A percentile compares a stretch with the other conserved stretches of the same genome.
Evolutionary conservation across 768 basidiomycete genomes (phyloP).

Genomic region (Phanerochaete sordida): DNA sequence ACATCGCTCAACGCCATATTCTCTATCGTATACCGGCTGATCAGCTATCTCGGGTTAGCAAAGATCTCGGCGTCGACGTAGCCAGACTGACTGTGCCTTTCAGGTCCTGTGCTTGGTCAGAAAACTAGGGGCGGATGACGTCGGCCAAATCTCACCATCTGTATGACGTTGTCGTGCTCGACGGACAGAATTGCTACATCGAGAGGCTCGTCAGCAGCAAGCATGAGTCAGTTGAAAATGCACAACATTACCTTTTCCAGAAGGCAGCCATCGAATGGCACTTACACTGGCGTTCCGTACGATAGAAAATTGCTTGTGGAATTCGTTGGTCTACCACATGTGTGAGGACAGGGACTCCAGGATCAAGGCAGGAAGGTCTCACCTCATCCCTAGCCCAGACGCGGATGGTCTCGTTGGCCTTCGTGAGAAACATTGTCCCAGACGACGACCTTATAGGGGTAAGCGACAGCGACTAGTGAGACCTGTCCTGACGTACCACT

Average conservation of each 20-base stretch:
- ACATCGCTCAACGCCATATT: slow-evolving; percentile 3
- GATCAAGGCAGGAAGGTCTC: no score
- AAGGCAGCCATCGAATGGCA: neutral
- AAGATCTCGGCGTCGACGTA: neutral
- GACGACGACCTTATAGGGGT: neutral
- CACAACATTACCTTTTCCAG: neutral
- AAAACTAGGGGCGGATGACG: neutral
- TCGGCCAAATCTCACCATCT: neutral
- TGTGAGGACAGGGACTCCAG: no score
- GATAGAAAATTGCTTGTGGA: neutral
- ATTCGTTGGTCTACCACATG: neutral
- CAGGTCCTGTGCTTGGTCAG: neutral
- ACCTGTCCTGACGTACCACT: neutral
- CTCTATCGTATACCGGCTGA: neutral
- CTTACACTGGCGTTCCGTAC: neutral
- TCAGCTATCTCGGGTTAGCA: neutral
- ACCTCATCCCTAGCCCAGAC: neutral
- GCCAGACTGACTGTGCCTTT: slow-evolving; percentile 7
- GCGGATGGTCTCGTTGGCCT: neutral
- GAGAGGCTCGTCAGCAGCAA: no score
- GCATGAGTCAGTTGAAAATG: neutral
- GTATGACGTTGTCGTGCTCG: neutral
- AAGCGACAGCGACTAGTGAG: no score
- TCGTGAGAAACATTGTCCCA: slow-evolving; percentile 2
- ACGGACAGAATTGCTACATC: neutral